Evolutionary conservation across 2,329 filamentous ascomycete species (phyloP).

Genomic region (Diplodia mutila): DNA sequence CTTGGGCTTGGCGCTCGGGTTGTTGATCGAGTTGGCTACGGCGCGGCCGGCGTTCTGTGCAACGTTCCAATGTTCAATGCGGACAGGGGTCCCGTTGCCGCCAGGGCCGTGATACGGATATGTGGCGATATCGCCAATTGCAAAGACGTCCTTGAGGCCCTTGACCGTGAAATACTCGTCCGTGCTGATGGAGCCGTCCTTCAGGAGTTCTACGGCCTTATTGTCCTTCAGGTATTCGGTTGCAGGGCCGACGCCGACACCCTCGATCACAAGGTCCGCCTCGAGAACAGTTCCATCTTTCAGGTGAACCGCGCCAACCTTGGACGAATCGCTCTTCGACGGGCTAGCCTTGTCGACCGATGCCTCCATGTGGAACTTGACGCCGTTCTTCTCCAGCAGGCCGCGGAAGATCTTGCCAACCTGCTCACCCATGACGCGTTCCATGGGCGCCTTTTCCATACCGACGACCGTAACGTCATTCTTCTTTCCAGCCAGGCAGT

Average conservation of each 20-base stretch:
- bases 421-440: slow-evolving; percentile 80
- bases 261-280: slow-evolving; percentile 88
- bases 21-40: slow-evolving; percentile 76
- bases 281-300: slow-evolving; percentile 84
- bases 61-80: slow-evolving; percentile 99
- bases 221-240: slow-evolving; percentile 82
- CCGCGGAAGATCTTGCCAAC: slow-evolving; percentile 82
- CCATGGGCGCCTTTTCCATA: slow-evolving; percentile 83
- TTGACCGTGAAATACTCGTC: slow-evolving; percentile 78
- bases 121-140: slow-evolving; percentile 91
- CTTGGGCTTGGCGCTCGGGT: slow-evolving; percentile 64
- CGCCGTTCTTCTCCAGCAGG: slow-evolving; percentile 78
- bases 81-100: slow-evolving; percentile 70
- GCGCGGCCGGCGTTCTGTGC: slow-evolving; percentile 88
- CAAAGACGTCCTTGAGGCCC: slow-evolving; percentile 82
- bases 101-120: slow-evolving; percentile 94
- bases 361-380: slow-evolving; percentile 84
- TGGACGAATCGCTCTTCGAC: slow-evolving; percentile 66
- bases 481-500: slow-evolving; percentile 71
- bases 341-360: slow-evolving; percentile 82
- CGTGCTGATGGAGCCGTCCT: slow-evolving; percentile 83
- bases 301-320: slow-evolving; percentile 78
- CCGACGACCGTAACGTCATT: slow-evolving; percentile 87
- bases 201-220: slow-evolving; percentile 68
- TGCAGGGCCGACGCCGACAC: slow-evolving; percentile 83